Percentiles rank a stretch among this genome's conserved stretches.
phyloP scores from a whole-genome alignment of 768 basidiomycete species.

The Gloeostereum incarnatum region DNA sequence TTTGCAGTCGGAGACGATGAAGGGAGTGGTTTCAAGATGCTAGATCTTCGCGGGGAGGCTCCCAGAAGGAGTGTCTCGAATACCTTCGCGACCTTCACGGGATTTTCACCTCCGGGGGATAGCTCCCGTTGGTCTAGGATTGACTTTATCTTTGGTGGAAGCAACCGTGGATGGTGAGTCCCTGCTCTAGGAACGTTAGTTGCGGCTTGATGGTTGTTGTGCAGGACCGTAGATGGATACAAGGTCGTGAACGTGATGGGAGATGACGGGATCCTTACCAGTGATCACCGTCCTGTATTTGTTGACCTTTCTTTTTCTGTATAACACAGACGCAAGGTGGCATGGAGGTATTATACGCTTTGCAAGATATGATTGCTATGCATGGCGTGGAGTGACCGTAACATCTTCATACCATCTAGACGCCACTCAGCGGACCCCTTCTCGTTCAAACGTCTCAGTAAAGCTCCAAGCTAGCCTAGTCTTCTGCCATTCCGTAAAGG shows the following conservation, averaged over 20 bases:
- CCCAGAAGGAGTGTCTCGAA: constrained; percentile 31
- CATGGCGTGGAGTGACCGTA: too few species aligned
- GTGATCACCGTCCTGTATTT: constrained; percentile 50
- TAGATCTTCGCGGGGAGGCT: constrained; percentile 32
- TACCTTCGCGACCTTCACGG: constrained; percentile 43
- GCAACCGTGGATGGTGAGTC: constrained; percentile 32
- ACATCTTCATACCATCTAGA: too few species aligned
- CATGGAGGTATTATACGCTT: too few species aligned
- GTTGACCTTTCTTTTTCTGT: constrained; percentile 24
- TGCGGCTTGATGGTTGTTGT: constrained; percentile 1
- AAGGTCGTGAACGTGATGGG: constrained; percentile 29
- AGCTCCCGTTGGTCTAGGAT: constrained; percentile 29
- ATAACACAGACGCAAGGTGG: too few species aligned
- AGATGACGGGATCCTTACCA: constrained; percentile 43
- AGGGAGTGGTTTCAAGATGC: constrained; percentile 30
- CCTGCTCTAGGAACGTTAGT: neutral
- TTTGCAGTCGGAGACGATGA: constrained; percentile 23
- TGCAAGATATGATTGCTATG: too few species aligned
- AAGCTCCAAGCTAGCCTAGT: too few species aligned
- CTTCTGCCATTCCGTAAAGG: too few species aligned
- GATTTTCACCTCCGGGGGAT: constrained; percentile 32
- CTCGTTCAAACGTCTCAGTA: too few species aligned
- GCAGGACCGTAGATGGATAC: constrained; percentile 26
- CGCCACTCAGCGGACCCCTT: too few species aligned
- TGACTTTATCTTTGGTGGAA: constrained; percentile 46